phyloP scores from a whole-genome alignment of 2,329 filamentous ascomycete genomes.

The Ceratocystis colombiana region DNA sequence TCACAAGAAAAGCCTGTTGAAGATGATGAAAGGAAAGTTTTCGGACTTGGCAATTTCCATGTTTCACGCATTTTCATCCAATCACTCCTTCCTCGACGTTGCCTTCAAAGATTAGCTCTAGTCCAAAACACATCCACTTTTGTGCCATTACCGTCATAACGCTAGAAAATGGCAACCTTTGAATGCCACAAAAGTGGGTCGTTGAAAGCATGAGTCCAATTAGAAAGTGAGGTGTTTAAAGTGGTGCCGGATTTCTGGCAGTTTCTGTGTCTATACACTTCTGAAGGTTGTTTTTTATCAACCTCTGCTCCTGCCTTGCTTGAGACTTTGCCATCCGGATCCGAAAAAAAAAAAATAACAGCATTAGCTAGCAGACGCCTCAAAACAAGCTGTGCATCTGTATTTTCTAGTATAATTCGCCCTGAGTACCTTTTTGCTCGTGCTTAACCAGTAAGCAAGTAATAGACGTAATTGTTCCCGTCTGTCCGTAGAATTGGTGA shows the following conservation, averaged over 20 bases:
- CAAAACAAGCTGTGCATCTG: neutral
- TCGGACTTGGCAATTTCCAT: conserved; percentile 4
- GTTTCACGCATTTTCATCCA: conserved; percentile 11
- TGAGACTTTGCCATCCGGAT: neutral
- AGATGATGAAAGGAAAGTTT: neutral
- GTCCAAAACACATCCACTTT: neutral
- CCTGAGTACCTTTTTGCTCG: neutral
- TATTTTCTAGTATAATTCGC: neutral
- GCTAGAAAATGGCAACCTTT: neutral
- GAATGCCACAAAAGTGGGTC: neutral
- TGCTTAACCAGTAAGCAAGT: neutral
- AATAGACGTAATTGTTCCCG: neutral
- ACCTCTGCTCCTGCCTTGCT: neutral
- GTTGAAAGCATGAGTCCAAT: neutral
- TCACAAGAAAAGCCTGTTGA: neutral
- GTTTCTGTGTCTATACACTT: conserved; percentile 11
- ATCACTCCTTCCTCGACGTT: neutral
- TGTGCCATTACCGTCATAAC: conserved; percentile 8
- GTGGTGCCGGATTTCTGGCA: conserved; percentile 1
- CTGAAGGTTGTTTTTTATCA: conserved; percentile 3
- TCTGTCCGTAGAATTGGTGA: neutral
- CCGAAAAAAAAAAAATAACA: neutral
- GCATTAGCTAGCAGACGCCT: neutral
- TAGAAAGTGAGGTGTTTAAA: neutral
- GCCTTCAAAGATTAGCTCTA: neutral